Base-by-base conservation (phyloP, 2,329 filamentous ascomycete species). In the Xylaria sp. region DNA sequence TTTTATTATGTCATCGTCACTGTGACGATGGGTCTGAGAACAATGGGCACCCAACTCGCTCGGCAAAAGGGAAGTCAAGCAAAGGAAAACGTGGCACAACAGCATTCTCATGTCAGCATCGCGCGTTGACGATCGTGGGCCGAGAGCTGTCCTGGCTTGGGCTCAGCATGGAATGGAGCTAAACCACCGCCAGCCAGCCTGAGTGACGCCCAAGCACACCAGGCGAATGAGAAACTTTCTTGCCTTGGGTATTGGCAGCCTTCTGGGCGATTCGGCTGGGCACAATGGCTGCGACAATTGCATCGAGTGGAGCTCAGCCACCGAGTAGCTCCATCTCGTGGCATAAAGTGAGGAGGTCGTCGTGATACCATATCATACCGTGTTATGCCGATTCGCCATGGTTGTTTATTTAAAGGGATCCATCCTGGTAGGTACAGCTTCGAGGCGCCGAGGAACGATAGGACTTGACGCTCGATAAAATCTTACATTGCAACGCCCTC, bases 31-130 rank as follows among this genome's bases (percentile, higher is more conserved):
- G 62, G 59, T 62, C 54, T 54, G 28, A 26, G 48, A 40, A 40
- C 17, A 36, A 62, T 48, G 38, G 38, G 36, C 59, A 56, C 65
- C 61, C 64, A 65, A 61, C 59, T 51, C 36, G 59, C 49, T 33
- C 54, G 26, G 65, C 49, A 68, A 59, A 69, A 63, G 63, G 57
- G 69, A 67, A 69, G 62, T 44, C 65, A 67, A 71, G 67, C 51
- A 58, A 61, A 60, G 67, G 67, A 70, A 74, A 74, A 75, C 74
- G 74, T 76, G 74, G 74, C 74, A 75, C 73, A 66, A 70, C 73
- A 72, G 63, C 57, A 63, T 60, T 59, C 71, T 65, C 71, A 68
- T 71, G 68, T 68, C 58, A 74, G 71, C 68, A 64, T 36, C 15
- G 59, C 72, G 74, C 70, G 67, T 73, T 67, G 62, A 67, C 69